phyloP scores from a whole-genome alignment of 2,329 filamentous ascomycete species.

The Trichoderma lentiforme region DNA sequence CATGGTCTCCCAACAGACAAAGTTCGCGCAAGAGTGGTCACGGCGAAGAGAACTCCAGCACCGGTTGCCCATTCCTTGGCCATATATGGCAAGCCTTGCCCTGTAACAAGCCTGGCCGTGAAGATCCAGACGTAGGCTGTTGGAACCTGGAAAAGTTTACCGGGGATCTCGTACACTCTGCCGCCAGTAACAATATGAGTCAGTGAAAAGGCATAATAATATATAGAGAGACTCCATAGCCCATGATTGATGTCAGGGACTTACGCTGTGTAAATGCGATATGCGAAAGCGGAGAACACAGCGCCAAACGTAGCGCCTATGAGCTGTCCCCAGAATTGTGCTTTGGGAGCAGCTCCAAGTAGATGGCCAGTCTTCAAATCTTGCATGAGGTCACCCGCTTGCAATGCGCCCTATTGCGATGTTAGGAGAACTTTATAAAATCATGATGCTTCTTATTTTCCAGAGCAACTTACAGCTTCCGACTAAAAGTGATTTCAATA shows the following conservation, averaged over 20 bases:
- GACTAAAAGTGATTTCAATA: constrained; percentile 28
- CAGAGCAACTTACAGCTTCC: constrained; percentile 36
- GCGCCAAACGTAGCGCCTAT: constrained; percentile 86
- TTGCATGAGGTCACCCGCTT: constrained; percentile 95
- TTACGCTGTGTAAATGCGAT: constrained; percentile 75
- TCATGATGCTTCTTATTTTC: not conserved
- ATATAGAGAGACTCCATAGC: not conserved
- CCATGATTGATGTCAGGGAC: constrained; percentile 19
- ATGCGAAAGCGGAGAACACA: constrained; percentile 80
- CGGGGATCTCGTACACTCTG: constrained; percentile 82
- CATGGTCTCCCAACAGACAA: constrained; percentile 54
- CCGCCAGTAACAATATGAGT: not conserved
- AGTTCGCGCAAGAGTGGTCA: constrained; percentile 69
- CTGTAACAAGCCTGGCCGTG: constrained; percentile 88
- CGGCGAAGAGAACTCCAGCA: constrained; percentile 70
- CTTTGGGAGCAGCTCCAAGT: constrained; percentile 84
- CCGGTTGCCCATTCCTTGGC: constrained; percentile 75
- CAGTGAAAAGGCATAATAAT: not conserved
- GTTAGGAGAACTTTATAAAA: constrained; percentile 14
- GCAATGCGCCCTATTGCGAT: constrained; percentile 62
- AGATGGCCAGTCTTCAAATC: constrained; percentile 96
- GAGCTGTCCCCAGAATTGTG: constrained; percentile 95
- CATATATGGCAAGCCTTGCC: constrained; percentile 80
- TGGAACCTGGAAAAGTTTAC: constrained; percentile 86
- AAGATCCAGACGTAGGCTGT: constrained; percentile 98